phyloP scores from a whole-genome alignment of 78 protist genomes.

The Dictyostelium citrinum region DNA sequence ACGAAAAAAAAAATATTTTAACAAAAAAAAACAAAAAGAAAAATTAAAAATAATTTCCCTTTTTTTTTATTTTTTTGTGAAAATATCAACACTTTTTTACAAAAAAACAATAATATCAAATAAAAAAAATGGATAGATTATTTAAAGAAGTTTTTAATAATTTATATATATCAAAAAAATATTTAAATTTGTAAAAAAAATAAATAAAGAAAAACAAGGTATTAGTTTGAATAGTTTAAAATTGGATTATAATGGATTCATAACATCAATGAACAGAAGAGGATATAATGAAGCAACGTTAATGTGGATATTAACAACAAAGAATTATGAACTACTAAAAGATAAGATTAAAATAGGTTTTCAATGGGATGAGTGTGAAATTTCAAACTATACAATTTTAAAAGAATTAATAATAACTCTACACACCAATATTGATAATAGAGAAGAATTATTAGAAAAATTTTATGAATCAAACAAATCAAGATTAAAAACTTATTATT shows the following conservation, averaged over 20 bases:
- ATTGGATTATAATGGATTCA: not conserved
- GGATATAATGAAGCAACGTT: not conserved
- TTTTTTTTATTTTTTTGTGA: no score
- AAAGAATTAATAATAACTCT: not conserved
- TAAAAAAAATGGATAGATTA: no score
- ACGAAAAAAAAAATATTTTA: no score
- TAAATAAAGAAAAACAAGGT: no score
- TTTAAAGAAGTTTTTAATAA: no score
- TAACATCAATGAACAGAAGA: not conserved
- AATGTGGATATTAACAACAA: not conserved
- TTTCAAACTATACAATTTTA: not conserved
- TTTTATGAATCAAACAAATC: not conserved
- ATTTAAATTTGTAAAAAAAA: no score
- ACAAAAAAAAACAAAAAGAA: no score
- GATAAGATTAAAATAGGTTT: not conserved
- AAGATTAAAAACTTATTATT: not conserved
- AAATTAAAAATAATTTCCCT: no score
- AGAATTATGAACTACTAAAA: not conserved
- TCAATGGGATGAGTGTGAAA: not conserved
- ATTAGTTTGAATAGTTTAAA: no score
- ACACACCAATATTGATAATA: not conserved
- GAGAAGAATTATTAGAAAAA: not conserved
- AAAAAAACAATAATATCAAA: no score
- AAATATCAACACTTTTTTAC: no score
- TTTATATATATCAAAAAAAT: no score